These are phyloP conservation scores for Daldinia caldariorum DNA, from an alignment of 495 filamentous ascomycete species.

Conservation along the genomic window DNA sequence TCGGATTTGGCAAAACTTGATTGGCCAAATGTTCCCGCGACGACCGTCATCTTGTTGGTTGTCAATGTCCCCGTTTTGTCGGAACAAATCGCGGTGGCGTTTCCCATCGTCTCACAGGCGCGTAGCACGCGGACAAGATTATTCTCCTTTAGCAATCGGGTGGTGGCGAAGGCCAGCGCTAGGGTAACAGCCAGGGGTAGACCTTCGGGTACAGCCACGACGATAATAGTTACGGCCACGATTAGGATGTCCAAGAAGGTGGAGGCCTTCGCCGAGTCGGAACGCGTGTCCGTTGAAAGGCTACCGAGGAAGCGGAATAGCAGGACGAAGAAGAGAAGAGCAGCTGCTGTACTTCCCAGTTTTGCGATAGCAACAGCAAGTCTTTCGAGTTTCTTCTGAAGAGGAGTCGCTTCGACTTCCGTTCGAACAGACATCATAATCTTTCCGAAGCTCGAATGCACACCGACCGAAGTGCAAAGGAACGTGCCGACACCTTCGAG, in stretches of 20 bases:
- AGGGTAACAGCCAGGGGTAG: slow-evolving; percentile 83
- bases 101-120: slow-evolving; percentile 89
- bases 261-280: slow-evolving; percentile 72
- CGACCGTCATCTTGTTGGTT: slow-evolving; percentile 79
- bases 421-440: slow-evolving; percentile 87
- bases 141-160: slow-evolving; percentile 81
- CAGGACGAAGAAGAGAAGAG: slow-evolving; percentile 77
- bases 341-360: slow-evolving; percentile 73
- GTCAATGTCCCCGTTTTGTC: slow-evolving; percentile 89
- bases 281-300: slow-evolving; percentile 56
- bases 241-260: slow-evolving; percentile 83
- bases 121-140: slow-evolving; percentile 79
- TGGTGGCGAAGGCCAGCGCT: slow-evolving; percentile 82
- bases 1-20: slow-evolving; percentile 63
- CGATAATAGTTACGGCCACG: slow-evolving; percentile 81
- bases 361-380: slow-evolving; percentile 83
- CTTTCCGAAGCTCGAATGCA: slow-evolving; percentile 78
- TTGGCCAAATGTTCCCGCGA: slow-evolving; percentile 73
- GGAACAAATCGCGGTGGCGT: slow-evolving; percentile 84
- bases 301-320: slow-evolving; percentile 79
- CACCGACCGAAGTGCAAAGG: slow-evolving; percentile 77
- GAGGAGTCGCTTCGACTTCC: slow-evolving; percentile 76
- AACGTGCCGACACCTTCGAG: slow-evolving; percentile 84
- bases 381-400: slow-evolving; percentile 79
- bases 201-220: slow-evolving; percentile 86